These are phyloP conservation scores for Penicillium verrucosum DNA, from an alignment of 2,329 filamentous ascomycete species.

Conservation along the genomic window DNA sequence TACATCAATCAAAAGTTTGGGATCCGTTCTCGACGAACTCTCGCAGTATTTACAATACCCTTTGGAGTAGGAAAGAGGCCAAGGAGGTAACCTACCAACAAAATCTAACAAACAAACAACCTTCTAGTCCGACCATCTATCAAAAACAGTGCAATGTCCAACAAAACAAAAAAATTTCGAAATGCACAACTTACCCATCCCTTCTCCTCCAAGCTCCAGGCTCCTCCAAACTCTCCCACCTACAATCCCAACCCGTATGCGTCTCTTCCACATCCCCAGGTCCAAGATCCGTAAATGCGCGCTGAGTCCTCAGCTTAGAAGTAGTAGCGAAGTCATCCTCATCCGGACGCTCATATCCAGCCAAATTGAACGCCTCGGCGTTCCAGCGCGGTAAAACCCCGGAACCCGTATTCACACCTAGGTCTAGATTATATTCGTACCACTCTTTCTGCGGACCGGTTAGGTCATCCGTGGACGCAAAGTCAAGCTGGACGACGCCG, in stretches of 20 bases:
- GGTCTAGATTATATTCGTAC: constrained; percentile 33
- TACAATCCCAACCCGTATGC: constrained; percentile 38
- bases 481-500: constrained; percentile 43
- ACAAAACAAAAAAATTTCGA: background rate
- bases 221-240: constrained; percentile 34
- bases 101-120: background rate
- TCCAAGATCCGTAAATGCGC: constrained; percentile 25
- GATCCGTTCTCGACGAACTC: background rate
- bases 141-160: background rate
- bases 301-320: constrained; percentile 37
- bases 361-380: constrained; percentile 35
- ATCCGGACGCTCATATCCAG: constrained; percentile 45
- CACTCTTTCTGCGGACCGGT: constrained; percentile 29
- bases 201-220: constrained; percentile 31
- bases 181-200: constrained; percentile 4
- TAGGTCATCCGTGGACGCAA: constrained; percentile 45
- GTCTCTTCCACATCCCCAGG: constrained; percentile 20
- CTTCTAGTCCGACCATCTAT: background rate
- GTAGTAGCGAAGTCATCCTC: constrained; percentile 30
- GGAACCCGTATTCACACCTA: constrained; percentile 22
- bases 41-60: background rate
- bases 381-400: background rate
- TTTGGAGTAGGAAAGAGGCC: background rate
- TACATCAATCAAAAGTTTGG: constrained; percentile 17
- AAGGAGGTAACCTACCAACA: background rate